A percentile compares a stretch with the other conserved stretches of the same genome.
These are phyloP conservation scores for Eimeria falciformis DNA, from an alignment of 169 alveolate genomes.

Conservation along the genomic window DNA sequence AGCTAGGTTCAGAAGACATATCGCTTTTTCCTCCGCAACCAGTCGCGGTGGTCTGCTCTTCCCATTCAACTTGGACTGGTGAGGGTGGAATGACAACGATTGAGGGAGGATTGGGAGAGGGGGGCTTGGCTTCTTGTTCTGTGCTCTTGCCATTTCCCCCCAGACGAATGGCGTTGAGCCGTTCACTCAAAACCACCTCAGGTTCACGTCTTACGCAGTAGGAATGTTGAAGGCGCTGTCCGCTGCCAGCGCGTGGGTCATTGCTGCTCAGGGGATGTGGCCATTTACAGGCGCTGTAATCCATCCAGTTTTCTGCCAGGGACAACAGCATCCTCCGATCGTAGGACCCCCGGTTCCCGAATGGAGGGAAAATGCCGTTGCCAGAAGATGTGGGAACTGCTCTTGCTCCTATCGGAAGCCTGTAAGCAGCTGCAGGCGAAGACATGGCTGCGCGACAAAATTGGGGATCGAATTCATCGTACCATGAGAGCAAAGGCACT, in stretches of 20 bases:
- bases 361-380: conserved; percentile 1
- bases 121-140: neutral
- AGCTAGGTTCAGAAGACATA: conserved; percentile 3
- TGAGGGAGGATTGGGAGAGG: neutral
- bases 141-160: neutral
- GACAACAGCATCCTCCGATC: conserved; percentile 25
- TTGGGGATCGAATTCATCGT: conserved; percentile 63
- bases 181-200: neutral
- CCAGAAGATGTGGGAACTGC: neutral
- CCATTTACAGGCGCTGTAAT: conserved; percentile 65
- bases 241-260: conserved; percentile 36
- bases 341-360: neutral
- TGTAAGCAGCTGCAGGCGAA: neutral
- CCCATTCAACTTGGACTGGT: neutral
- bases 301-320: conserved; percentile 70
- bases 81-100: neutral
- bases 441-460: conserved; percentile 51
- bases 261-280: conserved; percentile 68
- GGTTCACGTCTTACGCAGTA: neutral
- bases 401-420: neutral
- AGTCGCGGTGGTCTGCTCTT: neutral
- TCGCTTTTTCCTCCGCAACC: neutral
- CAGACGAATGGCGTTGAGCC: conserved; percentile 33
- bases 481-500: conserved; percentile 64
- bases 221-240: neutral